phyloP scores from a whole-genome alignment of 2,329 filamentous ascomycete genomes.

The Aspergillus sp. region DNA sequence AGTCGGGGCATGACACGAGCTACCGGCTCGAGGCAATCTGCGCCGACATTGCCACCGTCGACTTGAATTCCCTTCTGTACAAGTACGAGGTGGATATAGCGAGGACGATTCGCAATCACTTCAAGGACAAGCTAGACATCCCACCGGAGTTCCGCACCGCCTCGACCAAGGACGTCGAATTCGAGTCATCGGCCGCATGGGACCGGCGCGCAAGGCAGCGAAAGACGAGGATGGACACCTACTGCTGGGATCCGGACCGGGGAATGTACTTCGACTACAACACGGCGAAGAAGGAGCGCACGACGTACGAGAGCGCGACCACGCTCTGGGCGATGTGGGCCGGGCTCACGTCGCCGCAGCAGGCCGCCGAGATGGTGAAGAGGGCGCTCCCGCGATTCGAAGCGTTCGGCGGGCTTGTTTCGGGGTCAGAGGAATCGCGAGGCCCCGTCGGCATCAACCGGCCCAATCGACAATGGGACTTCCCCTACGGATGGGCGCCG shows the following conservation, averaged over 20 bases:
- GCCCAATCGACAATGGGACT: slow-evolving; percentile 97
- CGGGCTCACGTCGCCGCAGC: slow-evolving; percentile 71
- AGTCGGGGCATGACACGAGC: slow-evolving; percentile 93
- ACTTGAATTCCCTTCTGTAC: slow-evolving; percentile 88
- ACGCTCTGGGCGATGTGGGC: slow-evolving; percentile 98
- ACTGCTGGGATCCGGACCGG: slow-evolving; percentile 82
- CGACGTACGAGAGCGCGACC: slow-evolving; percentile 79
- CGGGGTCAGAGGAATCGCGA: slow-evolving; percentile 81
- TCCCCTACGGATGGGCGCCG: slow-evolving; percentile 94
- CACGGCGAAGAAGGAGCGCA: slow-evolving; percentile 69
- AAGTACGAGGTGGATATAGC: slow-evolving; percentile 96
- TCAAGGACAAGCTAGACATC: slow-evolving; percentile 72
- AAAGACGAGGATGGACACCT: slow-evolving; percentile 79
- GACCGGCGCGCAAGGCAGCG: slow-evolving; percentile 78
- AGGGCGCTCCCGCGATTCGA: slow-evolving; percentile 82
- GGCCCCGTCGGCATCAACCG: slow-evolving; percentile 69
- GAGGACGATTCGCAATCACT: slow-evolving; percentile 71
- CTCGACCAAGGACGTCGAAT: slow-evolving; percentile 53
- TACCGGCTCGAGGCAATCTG: slow-evolving; percentile 85
- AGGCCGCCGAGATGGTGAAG: slow-evolving; percentile 73
- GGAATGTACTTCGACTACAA: slow-evolving; percentile 99
- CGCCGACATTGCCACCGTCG: slow-evolving; percentile 83
- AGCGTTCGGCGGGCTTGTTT: slow-evolving; percentile 74
- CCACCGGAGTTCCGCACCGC: slow-evolving; percentile 71
- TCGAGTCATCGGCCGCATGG: slow-evolving; percentile 80